Percentiles rank a stretch among this genome's conserved stretches.
These are phyloP conservation scores for Mycena epipterygia DNA, from an alignment of 768 basidiomycete genomes.

Conservation along the genomic window DNA sequence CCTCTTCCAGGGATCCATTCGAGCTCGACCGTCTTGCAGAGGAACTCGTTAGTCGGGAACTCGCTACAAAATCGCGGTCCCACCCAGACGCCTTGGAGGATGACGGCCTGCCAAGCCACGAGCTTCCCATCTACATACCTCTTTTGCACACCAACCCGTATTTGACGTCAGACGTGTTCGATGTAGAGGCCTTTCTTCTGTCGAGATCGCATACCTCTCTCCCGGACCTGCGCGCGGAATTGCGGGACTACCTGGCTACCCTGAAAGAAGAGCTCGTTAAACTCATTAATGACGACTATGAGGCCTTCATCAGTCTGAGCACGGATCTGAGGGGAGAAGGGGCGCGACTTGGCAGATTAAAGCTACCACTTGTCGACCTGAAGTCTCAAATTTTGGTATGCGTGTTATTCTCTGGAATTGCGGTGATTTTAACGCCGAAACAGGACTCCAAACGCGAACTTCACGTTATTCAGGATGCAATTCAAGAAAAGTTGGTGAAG, in stretches of 20 bases:
- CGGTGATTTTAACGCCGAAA: not conserved
- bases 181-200: constrained; percentile 90
- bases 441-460: constrained; percentile 77
- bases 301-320: constrained; percentile 96
- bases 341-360: constrained; percentile 74
- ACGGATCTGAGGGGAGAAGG: constrained; percentile 93
- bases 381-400: constrained; percentile 77
- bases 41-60: constrained; percentile 74
- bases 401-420: constrained; percentile 42
- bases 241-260: constrained; percentile 85
- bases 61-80: constrained; percentile 32
- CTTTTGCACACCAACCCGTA: constrained; percentile 86
- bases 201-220: constrained; percentile 89
- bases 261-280: constrained; percentile 95
- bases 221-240: constrained; percentile 88
- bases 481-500: constrained; percentile 83
- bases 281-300: constrained; percentile 98
- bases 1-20: constrained; percentile 64
- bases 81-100: constrained; percentile 23
- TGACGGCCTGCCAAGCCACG: constrained; percentile 47
- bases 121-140: constrained; percentile 76
- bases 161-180: constrained; percentile 76
- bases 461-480: constrained; percentile 75
- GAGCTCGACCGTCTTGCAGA: constrained; percentile 81
- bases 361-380: constrained; percentile 74